Conservation (phyloP, 164 flowering plant genomes). For the Dillenia suffruticosa region DNA sequence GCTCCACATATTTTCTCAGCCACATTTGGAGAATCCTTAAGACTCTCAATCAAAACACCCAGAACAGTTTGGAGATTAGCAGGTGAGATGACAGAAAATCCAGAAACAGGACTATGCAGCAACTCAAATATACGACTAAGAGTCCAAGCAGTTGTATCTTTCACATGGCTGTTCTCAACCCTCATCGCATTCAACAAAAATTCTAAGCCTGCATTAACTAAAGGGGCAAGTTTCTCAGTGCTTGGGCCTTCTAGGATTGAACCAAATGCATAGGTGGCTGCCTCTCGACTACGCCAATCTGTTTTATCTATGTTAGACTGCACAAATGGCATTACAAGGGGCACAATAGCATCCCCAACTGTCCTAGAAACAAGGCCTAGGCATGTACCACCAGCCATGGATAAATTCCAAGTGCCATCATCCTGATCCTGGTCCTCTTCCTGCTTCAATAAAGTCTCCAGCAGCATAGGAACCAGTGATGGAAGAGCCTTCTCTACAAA, state of each 20-base stretch:
- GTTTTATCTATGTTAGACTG: conserved; percentile 58
- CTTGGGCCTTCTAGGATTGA: conserved; percentile 83
- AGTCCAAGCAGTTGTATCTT: conserved; percentile 88
- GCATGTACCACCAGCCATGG: conserved; percentile 91
- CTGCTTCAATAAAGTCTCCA: conserved; percentile 73
- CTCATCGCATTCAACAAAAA: conserved; percentile 65
- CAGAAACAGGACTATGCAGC: conserved; percentile 50
- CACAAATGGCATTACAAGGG: conserved; percentile 81
- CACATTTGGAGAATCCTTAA: conserved; percentile 64
- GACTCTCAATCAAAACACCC: conserved; percentile 54
- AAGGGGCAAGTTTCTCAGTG: conserved; percentile 50
- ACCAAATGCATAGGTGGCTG: conserved; percentile 82
- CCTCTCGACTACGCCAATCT: conserved; percentile 78
- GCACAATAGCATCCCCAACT: conserved; percentile 69
- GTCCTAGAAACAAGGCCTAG: conserved; percentile 75
- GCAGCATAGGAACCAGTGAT: conserved; percentile 61
- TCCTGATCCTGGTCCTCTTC: conserved; percentile 89
- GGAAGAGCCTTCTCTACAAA: conserved; percentile 74
- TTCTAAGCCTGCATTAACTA: conserved; percentile 58
- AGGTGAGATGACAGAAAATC: conserved; percentile 55
- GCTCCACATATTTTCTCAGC: conserved; percentile 89
- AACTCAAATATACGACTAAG: conserved; percentile 75
- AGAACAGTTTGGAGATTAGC: conserved; percentile 46
- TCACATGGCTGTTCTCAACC: conserved; percentile 66
- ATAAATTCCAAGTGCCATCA: conserved; percentile 69